Evolutionary conservation across 306 rosid species (phyloP).

Genomic region (Myrica gale): DNA sequence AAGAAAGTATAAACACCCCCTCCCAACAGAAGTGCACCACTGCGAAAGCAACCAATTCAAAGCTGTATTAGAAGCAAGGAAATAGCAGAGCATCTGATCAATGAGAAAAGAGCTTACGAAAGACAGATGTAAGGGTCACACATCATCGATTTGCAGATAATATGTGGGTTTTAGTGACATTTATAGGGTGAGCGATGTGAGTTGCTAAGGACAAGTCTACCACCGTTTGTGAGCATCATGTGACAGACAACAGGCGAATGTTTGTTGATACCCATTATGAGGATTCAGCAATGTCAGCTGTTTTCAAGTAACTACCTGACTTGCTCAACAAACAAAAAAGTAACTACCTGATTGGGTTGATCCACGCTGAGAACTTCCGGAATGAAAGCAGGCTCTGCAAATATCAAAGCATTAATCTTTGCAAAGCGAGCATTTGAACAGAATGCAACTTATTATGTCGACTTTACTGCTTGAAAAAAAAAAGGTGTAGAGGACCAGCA

Average conservation of each 20-base stretch:
- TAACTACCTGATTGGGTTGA: constrained; percentile 78
- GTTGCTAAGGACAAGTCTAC: background rate
- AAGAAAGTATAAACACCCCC: constrained; percentile 87
- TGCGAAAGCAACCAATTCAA: constrained; percentile 33
- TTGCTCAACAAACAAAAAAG: background rate
- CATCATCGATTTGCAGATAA: background rate
- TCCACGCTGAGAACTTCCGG: constrained; percentile 89
- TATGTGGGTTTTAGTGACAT: background rate
- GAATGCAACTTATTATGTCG: background rate
- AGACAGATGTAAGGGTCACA: background rate
- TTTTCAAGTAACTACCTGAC: constrained; percentile 46
- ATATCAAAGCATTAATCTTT: constrained; percentile 1
- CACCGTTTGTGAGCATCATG: background rate
- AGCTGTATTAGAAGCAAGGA: background rate
- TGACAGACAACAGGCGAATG: background rate
- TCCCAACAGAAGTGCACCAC: constrained; percentile 82
- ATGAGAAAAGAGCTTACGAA: background rate
- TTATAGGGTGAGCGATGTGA: background rate
- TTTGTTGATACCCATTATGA: constrained; percentile 1
- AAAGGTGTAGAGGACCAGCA: background rate
- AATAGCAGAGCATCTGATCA: background rate
- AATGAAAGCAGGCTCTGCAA: constrained; percentile 81
- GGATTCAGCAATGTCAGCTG: background rate
- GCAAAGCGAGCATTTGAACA: background rate
- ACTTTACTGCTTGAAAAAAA: background rate